phyloP scores from a whole-genome alignment of 768 basidiomycete species.

The Floccularia luteovirens region DNA sequence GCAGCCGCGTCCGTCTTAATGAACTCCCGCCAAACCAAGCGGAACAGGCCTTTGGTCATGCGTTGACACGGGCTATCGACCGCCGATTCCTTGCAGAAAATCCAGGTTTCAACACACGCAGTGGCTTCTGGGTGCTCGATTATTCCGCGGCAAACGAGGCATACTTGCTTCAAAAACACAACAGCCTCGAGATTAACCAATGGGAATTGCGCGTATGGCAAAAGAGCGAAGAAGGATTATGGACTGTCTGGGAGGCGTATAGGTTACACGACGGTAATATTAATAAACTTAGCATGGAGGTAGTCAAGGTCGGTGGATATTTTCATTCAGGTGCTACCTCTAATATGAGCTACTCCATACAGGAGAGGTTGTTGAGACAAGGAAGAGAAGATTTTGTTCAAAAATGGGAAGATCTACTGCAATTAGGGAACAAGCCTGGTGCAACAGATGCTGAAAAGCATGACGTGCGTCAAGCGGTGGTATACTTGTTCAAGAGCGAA shows the following conservation, averaged over 20 bases:
- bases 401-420: not conserved
- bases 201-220: slow-evolving; percentile 7
- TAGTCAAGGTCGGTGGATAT: slow-evolving; percentile 1
- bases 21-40: slow-evolving; percentile 4
- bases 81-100: slow-evolving; percentile 1
- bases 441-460: not conserved
- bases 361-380: not conserved
- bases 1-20: not conserved
- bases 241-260: slow-evolving; percentile 9
- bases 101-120: slow-evolving; percentile 9
- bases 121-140: slow-evolving; percentile 4
- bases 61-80: slow-evolving; percentile 6
- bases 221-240: slow-evolving; percentile 5
- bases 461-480: not conserved
- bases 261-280: not conserved
- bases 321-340: not conserved
- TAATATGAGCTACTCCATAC: not conserved
- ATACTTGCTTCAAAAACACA: slow-evolving; percentile 1
- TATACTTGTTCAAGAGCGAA: slow-evolving; percentile 1
- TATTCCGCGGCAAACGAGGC: slow-evolving; percentile 3
- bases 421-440: not conserved
- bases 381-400: not conserved
- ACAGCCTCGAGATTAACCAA: not conserved
- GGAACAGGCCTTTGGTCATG: not conserved
- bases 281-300: not conserved